Base-by-base conservation (phyloP, 1,284 basidiomycete species). In the Pseudozyma sp. region DNA sequence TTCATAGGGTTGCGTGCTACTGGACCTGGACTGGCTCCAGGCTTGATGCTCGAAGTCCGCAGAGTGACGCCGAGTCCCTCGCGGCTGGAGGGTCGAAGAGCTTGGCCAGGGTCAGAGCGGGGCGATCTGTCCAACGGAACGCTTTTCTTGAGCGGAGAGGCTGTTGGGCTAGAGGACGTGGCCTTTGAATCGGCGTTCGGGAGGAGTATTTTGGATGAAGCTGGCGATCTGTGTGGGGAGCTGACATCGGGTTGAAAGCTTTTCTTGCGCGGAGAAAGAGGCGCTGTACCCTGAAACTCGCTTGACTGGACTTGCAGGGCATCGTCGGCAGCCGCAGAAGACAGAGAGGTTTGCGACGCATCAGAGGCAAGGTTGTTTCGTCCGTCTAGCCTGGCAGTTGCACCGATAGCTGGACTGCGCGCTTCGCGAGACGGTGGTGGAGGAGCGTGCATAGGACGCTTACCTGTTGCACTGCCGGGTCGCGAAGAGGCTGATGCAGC, bases 391-490 rank as follows among this genome's bases (percentile, higher is more conserved):
- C 45, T 60, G 35, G 68, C 61, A 11, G 55, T 45, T 10, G 61
- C 45, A n/a, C 45, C 47, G 43, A 61, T 34, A 18, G 68, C 59
- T 1, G 70, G 59, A 36, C 70, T 67, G 36, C 70, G 64, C 9
- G n/a, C 60, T 51, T 73, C 64, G 39, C 64, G 70, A 2, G 64
- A 58, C n/a, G 74, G 74, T 8, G 74, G 74, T 2, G 74, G 70
- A 9, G 74, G 74, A 7, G 70, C 69, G 43, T 76, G 40, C 65
- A 76, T 69, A 21, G 74, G 74, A 18, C 74, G 60, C 59, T 72
- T 72, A 18, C 62, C 57, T 10, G 42, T 47, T 4, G 66, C 61
- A 13, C 65, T 72, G 36, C 59, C 49, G 4, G 74, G 66, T 5
- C 74, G 61, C 10, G 66, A 53, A 1, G 61, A 53, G n/a, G 53